Evolutionary conservation across 441 rosid species (phyloP).

Genomic region (Erodium trifolium): DNA sequence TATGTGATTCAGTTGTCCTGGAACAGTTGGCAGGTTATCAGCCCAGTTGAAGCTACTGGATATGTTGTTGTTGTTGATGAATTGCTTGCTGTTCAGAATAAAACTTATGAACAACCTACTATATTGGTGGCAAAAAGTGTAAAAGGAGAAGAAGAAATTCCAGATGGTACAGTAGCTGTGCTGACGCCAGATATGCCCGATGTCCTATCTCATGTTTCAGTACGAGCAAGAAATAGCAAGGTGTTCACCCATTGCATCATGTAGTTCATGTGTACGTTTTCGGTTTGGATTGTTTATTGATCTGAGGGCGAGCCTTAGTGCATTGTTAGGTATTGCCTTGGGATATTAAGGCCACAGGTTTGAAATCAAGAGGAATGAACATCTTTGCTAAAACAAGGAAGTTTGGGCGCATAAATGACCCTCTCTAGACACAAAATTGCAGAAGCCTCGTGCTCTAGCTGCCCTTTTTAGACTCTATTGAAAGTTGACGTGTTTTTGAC

Average conservation of each 20-base stretch:
- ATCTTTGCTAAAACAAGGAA: not conserved
- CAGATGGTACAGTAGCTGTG: constrained; percentile 92
- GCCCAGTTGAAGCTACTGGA: constrained; percentile 87
- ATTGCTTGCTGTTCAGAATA: constrained; percentile 77
- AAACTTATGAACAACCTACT: constrained; percentile 68
- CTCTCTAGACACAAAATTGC: not conserved
- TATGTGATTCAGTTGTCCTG: constrained; percentile 27
- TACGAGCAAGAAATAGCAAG: constrained; percentile 97
- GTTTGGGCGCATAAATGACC: not conserved
- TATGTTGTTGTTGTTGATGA: constrained; percentile 78
- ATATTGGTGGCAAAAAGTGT: constrained; percentile 86
- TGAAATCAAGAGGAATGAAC: not conserved
- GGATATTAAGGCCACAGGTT: not conserved
- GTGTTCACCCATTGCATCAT: constrained; percentile 33
- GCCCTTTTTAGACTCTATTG: not conserved
- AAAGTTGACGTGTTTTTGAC: constrained; percentile 23
- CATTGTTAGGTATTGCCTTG: not conserved
- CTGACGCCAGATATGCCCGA: constrained; percentile 99
- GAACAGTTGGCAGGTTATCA: constrained; percentile 97
- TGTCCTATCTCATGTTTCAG: constrained; percentile 97
- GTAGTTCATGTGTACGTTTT: constrained; percentile 17
- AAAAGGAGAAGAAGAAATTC: constrained; percentile 98
- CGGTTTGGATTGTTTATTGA: constrained; percentile 16
- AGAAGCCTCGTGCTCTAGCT: not conserved
- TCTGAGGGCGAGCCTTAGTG: not conserved